Conservation (phyloP, 169 alveolate species). For the Plasmodium ovale region DNA sequence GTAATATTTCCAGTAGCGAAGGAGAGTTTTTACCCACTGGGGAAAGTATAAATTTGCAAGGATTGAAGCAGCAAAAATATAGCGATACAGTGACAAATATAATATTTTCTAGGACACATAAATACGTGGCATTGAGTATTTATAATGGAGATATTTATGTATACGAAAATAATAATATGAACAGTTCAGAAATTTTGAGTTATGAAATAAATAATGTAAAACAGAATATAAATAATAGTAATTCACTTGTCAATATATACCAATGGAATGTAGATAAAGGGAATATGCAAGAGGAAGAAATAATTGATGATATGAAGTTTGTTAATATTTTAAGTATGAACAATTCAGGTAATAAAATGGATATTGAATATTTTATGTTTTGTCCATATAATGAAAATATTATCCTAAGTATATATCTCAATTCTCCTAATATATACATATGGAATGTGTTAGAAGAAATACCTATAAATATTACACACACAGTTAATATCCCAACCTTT, state of each 20-base stretch:
- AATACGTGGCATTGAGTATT: constrained; percentile 39
- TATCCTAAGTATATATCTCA: constrained; percentile 38
- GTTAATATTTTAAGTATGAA: constrained; percentile 41
- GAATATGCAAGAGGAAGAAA: constrained; percentile 1
- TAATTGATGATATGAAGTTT: constrained; percentile 56
- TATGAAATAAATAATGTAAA: constrained; percentile 51
- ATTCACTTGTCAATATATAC: constrained; percentile 31
- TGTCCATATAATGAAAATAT: constrained; percentile 64
- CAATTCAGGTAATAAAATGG: constrained; percentile 27
- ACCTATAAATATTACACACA: constrained; percentile 38
- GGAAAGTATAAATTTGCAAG: neutral
- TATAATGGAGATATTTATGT: constrained; percentile 75
- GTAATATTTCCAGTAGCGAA: neutral
- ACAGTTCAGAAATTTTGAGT: constrained; percentile 37
- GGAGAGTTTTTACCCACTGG: neutral
- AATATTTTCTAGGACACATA: constrained; percentile 22
- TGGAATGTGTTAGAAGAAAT: constrained; percentile 55
- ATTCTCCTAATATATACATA: constrained; percentile 47
- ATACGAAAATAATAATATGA: constrained; percentile 50
- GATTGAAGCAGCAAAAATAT: constrained; percentile 49
- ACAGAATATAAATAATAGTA: constrained; percentile 59
- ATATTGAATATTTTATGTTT: constrained; percentile 68
- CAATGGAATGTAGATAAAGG: constrained; percentile 27
- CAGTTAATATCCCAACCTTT: constrained; percentile 45
- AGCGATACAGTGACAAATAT: constrained; percentile 73